Base-by-base conservation (phyloP, 371 early-diverging fungal species). In the Mucor ambiguus region DNA sequence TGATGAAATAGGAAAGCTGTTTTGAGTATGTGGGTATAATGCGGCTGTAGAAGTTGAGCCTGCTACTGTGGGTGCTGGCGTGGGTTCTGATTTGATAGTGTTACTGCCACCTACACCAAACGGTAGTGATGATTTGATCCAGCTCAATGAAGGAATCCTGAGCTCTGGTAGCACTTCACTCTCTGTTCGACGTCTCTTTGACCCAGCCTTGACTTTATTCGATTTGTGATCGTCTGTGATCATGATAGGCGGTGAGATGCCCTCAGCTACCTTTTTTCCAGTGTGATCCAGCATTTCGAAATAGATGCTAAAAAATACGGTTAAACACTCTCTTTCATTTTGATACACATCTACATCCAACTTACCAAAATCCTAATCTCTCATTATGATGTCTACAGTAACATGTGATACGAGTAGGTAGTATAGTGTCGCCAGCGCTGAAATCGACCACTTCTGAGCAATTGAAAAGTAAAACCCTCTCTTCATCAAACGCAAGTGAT, bases 181-280 rank as follows among this genome's bases (percentile, higher is more conserved):
- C 20, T 83, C 81, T 9, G 75, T 71, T 33, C 82, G 82, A 16
- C 72, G 68, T 18, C 83, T 72, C 41, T 85, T 85, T 52, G 80
- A 72, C 20, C 84, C 84, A 22, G 82, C 70, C 64, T 83, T 85
- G 38, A 79, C 70, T 73, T 93, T 94, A 63, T 87, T 89, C 7
- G 94, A 90, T 73, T 97, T 97, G 81, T 97, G 97, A 72, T 97
- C 97, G 69, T 97, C 97, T 1, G 97, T 97, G 60, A 97, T 95
- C 91, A 97, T 90, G 52, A 97, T 93, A 3, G 97, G 95, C 3
- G 96, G 93, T 11, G 96, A 94, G 69, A 92, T 84, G 37, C 94
- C 95, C 4, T 88, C 85, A 10, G 95, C 94, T 11, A 95, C 82
- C 44, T 87, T 78, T 30, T 83, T 79, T 56, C 89, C 88, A 32